Evolutionary conservation across 2,329 filamentous ascomycete genomes (phyloP), one percentile per base, ranked within the genome.

Genomic region (Neonectria faginata): DNA sequence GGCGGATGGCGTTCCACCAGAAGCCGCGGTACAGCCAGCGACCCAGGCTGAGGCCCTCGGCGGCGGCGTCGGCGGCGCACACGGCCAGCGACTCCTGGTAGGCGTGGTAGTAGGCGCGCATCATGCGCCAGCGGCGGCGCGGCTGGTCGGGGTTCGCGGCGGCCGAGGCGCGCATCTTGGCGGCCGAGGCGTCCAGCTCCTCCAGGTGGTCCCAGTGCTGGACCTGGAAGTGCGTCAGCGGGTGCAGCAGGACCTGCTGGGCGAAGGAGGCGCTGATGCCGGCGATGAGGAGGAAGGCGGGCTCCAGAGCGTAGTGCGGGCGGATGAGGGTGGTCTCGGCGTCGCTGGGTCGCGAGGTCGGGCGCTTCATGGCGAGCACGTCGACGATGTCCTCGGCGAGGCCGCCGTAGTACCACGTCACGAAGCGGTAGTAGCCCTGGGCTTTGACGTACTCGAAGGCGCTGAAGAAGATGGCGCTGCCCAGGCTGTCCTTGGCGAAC

Each of bases 361-460:
- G 83, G 1, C 84, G 79, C 72, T 83, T 84, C 62, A 76, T 78
- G 9, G 84, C 84, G 0, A 87, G 77, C 1, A 83, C 70, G 60
- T 86, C 80, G 56, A 89, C 79, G 12, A 82, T 82, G 36, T 87
- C 83, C 44, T 83, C 81, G 29, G 82, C 84, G 25, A 88, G 76
- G 1, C 84, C 84, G 29, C 89, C 87, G 69, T 94, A 94, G 75
- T 89, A 92, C 81, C 86, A 89, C 14, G 85, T 86, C 33, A 94
- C 86, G 73, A 91, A 94, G 48, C 81, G 81, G 77, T 93, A 93
- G 78, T 92, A 82, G 12, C 84, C 84, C 75, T 94, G 91, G 11
- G 88, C 89, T 76, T 94, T 94, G 73, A 93, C 81, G 52, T 88
- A 92, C 78, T 94, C 92, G 67, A 94, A 94, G 0, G 86, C 87